Conservation (phyloP, 106 monocot species). For the Amphibolis antarctica region DNA sequence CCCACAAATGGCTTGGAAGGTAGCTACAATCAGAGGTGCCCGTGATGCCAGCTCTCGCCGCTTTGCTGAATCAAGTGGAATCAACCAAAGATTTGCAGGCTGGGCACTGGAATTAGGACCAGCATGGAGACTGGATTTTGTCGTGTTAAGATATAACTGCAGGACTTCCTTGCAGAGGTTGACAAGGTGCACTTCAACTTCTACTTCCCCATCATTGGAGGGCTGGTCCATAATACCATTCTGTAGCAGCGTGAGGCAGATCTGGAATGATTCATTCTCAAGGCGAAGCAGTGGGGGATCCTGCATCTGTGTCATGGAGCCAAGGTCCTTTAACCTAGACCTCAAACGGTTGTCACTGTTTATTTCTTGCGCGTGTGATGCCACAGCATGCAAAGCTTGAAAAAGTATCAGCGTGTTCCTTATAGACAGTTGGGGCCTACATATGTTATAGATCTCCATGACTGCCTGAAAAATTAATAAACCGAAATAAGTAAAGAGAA, state of each 20-base stretch:
- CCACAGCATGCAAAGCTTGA: constrained; percentile 65
- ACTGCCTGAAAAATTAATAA: constrained; percentile 65
- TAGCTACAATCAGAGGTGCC: constrained; percentile 70
- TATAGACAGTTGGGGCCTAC: constrained; percentile 45
- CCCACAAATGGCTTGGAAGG: constrained; percentile 70
- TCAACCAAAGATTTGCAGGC: constrained; percentile 36
- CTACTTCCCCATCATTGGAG: constrained; percentile 13
- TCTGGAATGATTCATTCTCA: constrained; percentile 83
- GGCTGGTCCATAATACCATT: constrained; percentile 35
- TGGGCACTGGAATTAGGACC: constrained; percentile 6
- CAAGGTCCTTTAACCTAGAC: constrained; percentile 72
- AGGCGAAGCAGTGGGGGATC: constrained; percentile 91
- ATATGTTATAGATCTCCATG: constrained; percentile 85
- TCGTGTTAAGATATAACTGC: constrained; percentile 55
- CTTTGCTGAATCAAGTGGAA: constrained; percentile 73
- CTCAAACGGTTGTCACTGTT: constrained; percentile 61
- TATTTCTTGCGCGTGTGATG: constrained; percentile 74
- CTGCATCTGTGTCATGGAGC: constrained; percentile 94
- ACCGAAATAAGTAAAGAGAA: background rate
- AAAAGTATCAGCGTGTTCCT: constrained; percentile 66
- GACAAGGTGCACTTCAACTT: constrained; percentile 40
- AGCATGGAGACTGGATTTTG: constrained; percentile 27
- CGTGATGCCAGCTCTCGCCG: constrained; percentile 79
- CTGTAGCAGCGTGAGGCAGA: constrained; percentile 70
- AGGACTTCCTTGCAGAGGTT: constrained; percentile 72